phyloP scores from a whole-genome alignment of 2,329 filamentous ascomycete genomes.

The Phaeomoniella chlamydospora region DNA sequence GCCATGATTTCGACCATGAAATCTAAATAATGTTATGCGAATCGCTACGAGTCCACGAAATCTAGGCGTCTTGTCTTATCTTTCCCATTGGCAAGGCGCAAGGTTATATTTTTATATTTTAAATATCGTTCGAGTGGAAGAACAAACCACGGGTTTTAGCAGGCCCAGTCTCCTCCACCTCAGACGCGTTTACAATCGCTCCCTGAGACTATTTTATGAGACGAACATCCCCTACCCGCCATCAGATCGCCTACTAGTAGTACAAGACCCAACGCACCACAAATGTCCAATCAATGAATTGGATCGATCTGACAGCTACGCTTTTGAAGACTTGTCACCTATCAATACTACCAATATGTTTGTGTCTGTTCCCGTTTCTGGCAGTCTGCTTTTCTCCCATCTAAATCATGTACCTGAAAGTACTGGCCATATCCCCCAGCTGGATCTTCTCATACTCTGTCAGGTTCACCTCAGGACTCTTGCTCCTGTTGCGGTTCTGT shows the following conservation, averaged over 20 bases:
- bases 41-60: neutral
- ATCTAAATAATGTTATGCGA: no score
- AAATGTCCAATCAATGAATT: no score
- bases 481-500: constrained; percentile 26
- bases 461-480: constrained; percentile 10
- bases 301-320: no score
- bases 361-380: no score
- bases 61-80: neutral
- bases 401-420: constrained; percentile 5
- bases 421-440: constrained; percentile 9
- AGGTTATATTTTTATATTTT: neutral
- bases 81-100: neutral
- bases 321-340: no score
- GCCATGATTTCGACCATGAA: no score
- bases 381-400: no score
- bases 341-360: no score
- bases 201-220: neutral
- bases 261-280: no score
- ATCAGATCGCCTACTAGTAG: no score
- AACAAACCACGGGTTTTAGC: neutral
- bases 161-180: neutral
- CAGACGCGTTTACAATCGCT: neutral
- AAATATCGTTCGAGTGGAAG: neutral
- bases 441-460: constrained; percentile 14
- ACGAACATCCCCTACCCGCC: neutral